Evolutionary conservation across 2,329 filamentous ascomycete genomes (phyloP).

Genomic region (Epichloe scottii): DNA sequence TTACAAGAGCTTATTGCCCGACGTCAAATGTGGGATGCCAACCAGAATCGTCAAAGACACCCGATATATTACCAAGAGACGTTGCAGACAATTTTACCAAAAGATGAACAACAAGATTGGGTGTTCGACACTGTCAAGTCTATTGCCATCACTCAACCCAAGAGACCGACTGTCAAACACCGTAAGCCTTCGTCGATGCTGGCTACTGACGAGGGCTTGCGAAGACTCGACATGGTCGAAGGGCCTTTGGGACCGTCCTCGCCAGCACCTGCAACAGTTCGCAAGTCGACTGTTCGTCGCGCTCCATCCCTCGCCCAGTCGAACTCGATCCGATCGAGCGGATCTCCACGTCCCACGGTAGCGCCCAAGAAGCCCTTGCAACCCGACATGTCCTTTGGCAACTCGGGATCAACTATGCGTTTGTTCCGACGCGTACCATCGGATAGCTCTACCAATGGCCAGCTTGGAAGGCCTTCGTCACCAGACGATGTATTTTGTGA

Average conservation of each 20-base stretch:
- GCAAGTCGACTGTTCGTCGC: conserved; percentile 43
- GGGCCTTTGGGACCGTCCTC: conserved; percentile 45
- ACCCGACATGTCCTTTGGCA: conserved; percentile 85
- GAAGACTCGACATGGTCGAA: conserved; percentile 48
- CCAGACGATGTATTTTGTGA: conserved; percentile 35
- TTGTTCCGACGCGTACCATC: conserved; percentile 80
- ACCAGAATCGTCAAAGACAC: conserved; percentile 54
- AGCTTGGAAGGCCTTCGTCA: conserved; percentile 22
- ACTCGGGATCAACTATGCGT: conserved; percentile 80
- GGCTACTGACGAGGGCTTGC: conserved; percentile 47
- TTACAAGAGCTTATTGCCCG: conserved; percentile 78
- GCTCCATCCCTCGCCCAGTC: conserved; percentile 30
- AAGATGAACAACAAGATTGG: conserved; percentile 72
- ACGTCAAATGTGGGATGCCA: conserved; percentile 70
- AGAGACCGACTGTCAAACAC: conserved; percentile 37
- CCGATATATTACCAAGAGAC: conserved; percentile 91
- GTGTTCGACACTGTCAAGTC: conserved; percentile 91
- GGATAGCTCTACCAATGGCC: conserved; percentile 41
- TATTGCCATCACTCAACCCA: conserved; percentile 32
- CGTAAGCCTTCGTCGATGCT: conserved; percentile 46
- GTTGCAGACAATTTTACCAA: conserved; percentile 55
- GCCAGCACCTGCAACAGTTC: conserved; percentile 41
- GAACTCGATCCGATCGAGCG: conserved; percentile 21
- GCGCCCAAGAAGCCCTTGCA: conserved; percentile 66
- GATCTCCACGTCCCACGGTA: conserved; percentile 30